A percentile compares a stretch with the other conserved stretches of the same genome.
These are phyloP conservation scores for Potentilla sterilis DNA, from an alignment of 306 rosid genomes.

Conservation along the genomic window DNA sequence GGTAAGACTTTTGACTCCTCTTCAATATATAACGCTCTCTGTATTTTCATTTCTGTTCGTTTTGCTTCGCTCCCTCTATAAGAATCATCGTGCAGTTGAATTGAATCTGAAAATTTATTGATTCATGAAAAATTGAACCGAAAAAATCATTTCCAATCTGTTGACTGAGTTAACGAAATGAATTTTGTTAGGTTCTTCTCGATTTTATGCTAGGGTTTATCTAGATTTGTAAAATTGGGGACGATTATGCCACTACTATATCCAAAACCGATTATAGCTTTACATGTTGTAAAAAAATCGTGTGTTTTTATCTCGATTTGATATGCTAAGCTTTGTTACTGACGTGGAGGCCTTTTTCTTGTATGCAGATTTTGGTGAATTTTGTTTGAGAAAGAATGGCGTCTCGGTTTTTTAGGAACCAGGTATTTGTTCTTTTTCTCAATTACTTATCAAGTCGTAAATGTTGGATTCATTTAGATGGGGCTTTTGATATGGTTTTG, in stretches of 20 bases:
- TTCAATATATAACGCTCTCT: neutral
- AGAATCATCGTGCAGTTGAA: neutral
- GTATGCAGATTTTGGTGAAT: neutral
- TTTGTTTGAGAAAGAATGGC: slow-evolving; percentile 28
- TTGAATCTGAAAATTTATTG: neutral
- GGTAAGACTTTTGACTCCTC: slow-evolving; percentile 3
- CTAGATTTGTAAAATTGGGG: neutral
- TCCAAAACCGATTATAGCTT: neutral
- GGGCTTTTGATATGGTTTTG: neutral
- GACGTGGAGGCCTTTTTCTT: neutral
- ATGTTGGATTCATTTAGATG: neutral
- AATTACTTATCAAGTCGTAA: neutral
- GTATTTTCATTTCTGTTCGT: neutral
- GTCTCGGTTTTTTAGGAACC: slow-evolving; percentile 60
- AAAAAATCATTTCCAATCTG: neutral
- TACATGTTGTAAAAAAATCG: neutral
- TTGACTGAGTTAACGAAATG: neutral
- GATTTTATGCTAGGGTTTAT: slow-evolving; percentile 1
- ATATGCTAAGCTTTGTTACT: neutral
- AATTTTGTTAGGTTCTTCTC: neutral
- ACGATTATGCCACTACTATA: neutral
- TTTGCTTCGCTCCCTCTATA: neutral
- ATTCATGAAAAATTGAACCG: neutral
- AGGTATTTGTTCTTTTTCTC: slow-evolving; percentile 30
- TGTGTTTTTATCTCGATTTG: neutral